Percentiles rank a stretch among this genome's conserved stretches.
Evolutionary conservation across 2,329 filamentous ascomycete species (phyloP).

Genomic region (Paraconiothyrium brasiliense): DNA sequence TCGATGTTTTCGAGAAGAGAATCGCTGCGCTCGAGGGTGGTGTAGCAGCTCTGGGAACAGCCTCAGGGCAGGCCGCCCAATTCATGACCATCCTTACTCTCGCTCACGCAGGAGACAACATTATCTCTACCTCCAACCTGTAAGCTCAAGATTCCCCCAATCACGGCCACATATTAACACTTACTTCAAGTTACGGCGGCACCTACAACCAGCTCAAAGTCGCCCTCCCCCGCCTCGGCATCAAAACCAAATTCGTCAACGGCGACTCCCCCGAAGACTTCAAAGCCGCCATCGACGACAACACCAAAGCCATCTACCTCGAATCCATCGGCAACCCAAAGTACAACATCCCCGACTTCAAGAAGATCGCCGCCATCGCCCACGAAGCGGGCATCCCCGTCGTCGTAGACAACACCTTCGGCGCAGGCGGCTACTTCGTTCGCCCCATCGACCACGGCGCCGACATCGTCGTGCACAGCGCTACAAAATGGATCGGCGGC

Average conservation of each 20-base stretch:
- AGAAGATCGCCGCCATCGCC: slow-evolving; percentile 83
- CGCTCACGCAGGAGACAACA: slow-evolving; percentile 91
- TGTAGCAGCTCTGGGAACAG: slow-evolving; percentile 81
- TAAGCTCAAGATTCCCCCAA: slow-evolving; percentile 16
- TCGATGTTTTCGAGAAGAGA: slow-evolving; percentile 95
- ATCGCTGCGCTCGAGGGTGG: slow-evolving; percentile 96
- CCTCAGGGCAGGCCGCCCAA: slow-evolving; percentile 89
- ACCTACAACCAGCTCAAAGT: slow-evolving; percentile 99
- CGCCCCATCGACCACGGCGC: slow-evolving; percentile 89
- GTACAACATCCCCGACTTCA: slow-evolving; percentile 92
- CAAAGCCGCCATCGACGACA: slow-evolving; percentile 84
- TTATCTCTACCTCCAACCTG: slow-evolving; percentile 87
- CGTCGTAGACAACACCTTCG: slow-evolving; percentile 89
- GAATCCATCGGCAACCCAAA: slow-evolving; percentile 94
- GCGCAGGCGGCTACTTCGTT: slow-evolving; percentile 87
- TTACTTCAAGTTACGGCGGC: slow-evolving; percentile 73
- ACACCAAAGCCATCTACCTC: slow-evolving; percentile 90
- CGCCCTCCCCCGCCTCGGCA: slow-evolving; percentile 83
- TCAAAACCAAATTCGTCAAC: slow-evolving; percentile 85
- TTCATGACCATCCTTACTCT: slow-evolving; percentile 89
- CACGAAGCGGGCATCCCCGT: slow-evolving; percentile 70
- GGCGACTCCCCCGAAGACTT: slow-evolving; percentile 84
- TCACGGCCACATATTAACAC: background rate
- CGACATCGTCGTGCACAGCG: slow-evolving; percentile 93
- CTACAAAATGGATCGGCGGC: slow-evolving; percentile 96